Conservation (phyloP, 805 yeast species). For the Starmerella powellii region DNA sequence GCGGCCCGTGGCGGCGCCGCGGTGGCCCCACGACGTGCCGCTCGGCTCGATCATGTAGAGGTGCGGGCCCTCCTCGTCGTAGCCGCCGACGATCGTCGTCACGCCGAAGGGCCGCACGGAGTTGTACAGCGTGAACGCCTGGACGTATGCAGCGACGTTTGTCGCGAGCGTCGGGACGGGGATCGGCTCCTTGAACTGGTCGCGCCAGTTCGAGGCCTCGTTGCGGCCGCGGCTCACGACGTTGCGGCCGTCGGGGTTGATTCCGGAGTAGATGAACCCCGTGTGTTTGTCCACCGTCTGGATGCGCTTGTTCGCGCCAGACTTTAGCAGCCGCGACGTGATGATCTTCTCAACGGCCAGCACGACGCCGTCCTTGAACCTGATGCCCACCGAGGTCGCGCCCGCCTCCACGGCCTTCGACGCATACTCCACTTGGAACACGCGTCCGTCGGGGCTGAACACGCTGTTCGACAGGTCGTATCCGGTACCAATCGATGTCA, state of each 20-base stretch:
- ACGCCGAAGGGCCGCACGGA: constrained; percentile 98
- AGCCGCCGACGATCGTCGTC: constrained; percentile 84
- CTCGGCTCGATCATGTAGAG: constrained; percentile 95
- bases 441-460: constrained; percentile 57
- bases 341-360: constrained; percentile 92
- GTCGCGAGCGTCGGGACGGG: constrained; percentile 73
- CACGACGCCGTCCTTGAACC: constrained; percentile 87
- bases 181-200: constrained; percentile 61
- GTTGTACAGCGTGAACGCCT: constrained; percentile 88
- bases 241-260: constrained; percentile 93
- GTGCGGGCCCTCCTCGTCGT: constrained; percentile 81
- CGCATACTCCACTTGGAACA: constrained; percentile 94
- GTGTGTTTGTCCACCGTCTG: constrained; percentile 88
- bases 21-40: constrained; percentile 95
- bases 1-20: constrained; percentile 95
- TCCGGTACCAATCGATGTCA: constrained; percentile 97
- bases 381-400: constrained; percentile 87
- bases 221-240: constrained; percentile 85
- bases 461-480: constrained; percentile 96
- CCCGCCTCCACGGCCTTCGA: constrained; percentile 96
- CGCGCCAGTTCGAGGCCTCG: constrained; percentile 71
- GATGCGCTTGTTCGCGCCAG: constrained; percentile 77
- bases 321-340: constrained; percentile 74
- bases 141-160: constrained; percentile 81
- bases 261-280: constrained; percentile 90